A percentile compares a stretch with the other conserved stretches of the same genome.
These are phyloP conservation scores for Moesziomyces parantarcticus DNA, from an alignment of 1,284 basidiomycete species.

Conservation along the genomic window DNA sequence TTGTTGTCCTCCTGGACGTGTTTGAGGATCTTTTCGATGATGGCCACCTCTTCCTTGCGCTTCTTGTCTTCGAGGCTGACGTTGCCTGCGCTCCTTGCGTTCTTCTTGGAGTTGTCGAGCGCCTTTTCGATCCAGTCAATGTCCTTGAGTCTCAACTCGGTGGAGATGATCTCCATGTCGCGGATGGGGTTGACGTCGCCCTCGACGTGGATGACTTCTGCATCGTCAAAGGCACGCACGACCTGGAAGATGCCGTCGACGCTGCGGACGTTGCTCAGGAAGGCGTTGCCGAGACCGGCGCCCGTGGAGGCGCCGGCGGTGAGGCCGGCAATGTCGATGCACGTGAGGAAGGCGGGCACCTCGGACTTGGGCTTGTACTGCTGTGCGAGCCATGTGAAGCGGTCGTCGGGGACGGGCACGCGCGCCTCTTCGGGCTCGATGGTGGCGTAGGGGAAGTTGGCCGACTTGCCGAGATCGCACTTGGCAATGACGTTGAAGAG, in stretches of 20 bases:
- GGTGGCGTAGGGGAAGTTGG: constrained; percentile 98
- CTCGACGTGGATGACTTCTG: constrained; percentile 98
- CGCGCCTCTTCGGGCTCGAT: constrained; percentile 78
- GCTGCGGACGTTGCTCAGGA: constrained; percentile 95
- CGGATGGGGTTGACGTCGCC: constrained; percentile 95
- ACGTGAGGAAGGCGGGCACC: constrained; percentile 94
- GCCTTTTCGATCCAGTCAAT: constrained; percentile 98
- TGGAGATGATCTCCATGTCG: constrained; percentile 98
- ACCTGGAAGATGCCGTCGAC: constrained; percentile 99
- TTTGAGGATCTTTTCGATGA: constrained; percentile 84
- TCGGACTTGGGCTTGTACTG: constrained; percentile 88
- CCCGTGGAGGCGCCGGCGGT: constrained; percentile 97
- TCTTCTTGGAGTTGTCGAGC: constrained; percentile 73
- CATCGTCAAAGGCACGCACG: constrained; percentile 96
- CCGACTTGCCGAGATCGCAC: constrained; percentile 87
- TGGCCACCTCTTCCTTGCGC: constrained; percentile 92
- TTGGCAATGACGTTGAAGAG: constrained; percentile 87
- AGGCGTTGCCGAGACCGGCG: constrained; percentile 96
- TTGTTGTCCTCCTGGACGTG: constrained; percentile 82
- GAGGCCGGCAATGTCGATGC: constrained; percentile 98
- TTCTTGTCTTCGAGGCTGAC: constrained; percentile 91
- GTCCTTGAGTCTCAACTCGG: constrained; percentile 83
- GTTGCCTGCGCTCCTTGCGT: constrained; percentile 72
- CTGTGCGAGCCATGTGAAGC: constrained; percentile 93
- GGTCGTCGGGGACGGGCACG: constrained; percentile 93